A percentile compares a stretch with the other conserved stretches of the same genome.
Conservation (phyloP, 306 rosid species). For the Acacia crassicarpa region DNA sequence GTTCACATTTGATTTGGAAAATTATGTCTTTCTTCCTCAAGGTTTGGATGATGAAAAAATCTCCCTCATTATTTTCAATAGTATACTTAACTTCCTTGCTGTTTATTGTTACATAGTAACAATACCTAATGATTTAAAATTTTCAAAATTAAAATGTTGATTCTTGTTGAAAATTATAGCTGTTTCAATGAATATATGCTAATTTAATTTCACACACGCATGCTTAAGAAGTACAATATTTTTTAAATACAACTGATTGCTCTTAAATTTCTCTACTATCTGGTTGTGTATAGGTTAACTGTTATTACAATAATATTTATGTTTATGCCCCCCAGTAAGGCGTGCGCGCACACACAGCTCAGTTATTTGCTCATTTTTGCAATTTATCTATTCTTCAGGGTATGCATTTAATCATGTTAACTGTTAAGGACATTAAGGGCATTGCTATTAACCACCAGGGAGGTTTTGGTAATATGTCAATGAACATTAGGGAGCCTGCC, state of each 20-base stretch:
- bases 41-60: not conserved
- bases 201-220: not conserved
- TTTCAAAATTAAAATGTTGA: not conserved
- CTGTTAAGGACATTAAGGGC: not conserved
- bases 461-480: not conserved
- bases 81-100: not conserved
- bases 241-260: not conserved
- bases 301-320: not conserved
- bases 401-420: not conserved
- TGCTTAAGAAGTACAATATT: not conserved
- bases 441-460: not conserved
- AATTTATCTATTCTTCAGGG: not conserved
- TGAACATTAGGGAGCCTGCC: not conserved
- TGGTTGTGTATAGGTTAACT: not conserved
- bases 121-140: not conserved
- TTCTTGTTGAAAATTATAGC: not conserved
- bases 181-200: not conserved
- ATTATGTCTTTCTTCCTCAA: not conserved
- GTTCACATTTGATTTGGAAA: not conserved
- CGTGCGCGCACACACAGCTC: not conserved
- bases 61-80: not conserved
- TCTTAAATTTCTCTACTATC: conserved; percentile 1
- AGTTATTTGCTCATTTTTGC: not conserved
- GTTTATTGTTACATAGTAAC: not conserved
- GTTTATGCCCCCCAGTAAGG: not conserved